Percentiles rank a stretch among this genome's conserved stretches.
Evolutionary conservation across 139 green algal genomes (phyloP).

Genomic region (Volvox reticuliferus): DNA sequence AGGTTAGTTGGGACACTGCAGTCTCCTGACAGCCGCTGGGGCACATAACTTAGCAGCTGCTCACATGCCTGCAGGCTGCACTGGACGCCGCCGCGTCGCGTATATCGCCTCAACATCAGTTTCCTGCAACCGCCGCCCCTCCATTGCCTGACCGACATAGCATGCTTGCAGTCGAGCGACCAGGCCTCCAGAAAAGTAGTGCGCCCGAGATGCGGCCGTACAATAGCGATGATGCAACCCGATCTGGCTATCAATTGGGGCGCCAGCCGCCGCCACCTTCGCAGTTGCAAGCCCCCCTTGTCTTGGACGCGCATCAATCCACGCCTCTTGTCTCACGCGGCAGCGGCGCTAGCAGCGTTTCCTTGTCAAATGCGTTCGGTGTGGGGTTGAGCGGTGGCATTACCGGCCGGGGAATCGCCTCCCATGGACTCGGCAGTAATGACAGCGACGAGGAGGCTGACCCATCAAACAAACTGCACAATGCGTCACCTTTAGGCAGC

Average conservation of each 20-base stretch:
- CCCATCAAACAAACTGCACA: too few species aligned
- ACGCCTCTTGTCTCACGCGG: neutral
- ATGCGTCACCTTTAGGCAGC: too few species aligned
- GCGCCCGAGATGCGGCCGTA: neutral
- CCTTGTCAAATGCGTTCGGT: neutral
- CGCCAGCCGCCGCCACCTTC: neutral
- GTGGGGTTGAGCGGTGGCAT: neutral
- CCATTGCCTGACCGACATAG: neutral
- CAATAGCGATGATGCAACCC: neutral
- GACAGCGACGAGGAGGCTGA: too few species aligned
- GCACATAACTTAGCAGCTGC: neutral
- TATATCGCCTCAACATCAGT: neutral
- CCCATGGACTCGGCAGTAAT: too few species aligned
- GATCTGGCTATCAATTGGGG: neutral
- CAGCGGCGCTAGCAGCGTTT: constrained; percentile 27
- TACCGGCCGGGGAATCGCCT: neutral
- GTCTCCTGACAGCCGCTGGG: too few species aligned
- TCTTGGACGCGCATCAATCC: neutral
- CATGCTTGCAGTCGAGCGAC: neutral
- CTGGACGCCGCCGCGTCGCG: neutral
- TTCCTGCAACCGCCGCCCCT: neutral
- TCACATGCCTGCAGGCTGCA: neutral
- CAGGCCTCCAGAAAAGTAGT: neutral
- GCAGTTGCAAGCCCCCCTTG: neutral
- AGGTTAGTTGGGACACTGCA: too few species aligned